These are phyloP conservation scores for Myxozyma udenii DNA, from an alignment of 805 yeast genomes.

Conservation along the genomic window DNA sequence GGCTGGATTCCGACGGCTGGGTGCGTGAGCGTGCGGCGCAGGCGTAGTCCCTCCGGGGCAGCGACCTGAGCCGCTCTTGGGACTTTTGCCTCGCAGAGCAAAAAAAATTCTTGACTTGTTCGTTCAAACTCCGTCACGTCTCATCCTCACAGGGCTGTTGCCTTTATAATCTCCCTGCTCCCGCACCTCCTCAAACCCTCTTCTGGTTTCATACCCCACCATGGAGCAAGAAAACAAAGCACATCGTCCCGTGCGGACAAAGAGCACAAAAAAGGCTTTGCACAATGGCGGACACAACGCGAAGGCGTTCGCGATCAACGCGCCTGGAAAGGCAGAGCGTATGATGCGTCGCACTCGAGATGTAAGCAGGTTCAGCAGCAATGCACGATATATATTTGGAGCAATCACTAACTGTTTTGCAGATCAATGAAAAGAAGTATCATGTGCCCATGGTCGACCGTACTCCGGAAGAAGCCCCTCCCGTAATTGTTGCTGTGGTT, in stretches of 20 bases:
- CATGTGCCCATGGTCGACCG: slow-evolving; percentile 98
- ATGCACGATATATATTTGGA: not conserved
- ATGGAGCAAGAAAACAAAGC: slow-evolving; percentile 71
- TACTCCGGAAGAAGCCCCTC: slow-evolving; percentile 96
- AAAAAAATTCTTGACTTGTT: not conserved
- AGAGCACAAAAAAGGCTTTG: slow-evolving; percentile 37
- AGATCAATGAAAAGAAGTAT: slow-evolving; percentile 67
- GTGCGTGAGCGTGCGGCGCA: too few relatives aligned
- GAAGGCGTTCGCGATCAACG: slow-evolving; percentile 76
- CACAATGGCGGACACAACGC: slow-evolving; percentile 76
- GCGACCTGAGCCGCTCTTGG: not conserved
- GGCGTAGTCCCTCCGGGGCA: too few relatives aligned
- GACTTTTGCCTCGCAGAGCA: not conserved
- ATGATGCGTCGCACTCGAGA: slow-evolving; percentile 84
- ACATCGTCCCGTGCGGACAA: slow-evolving; percentile 55
- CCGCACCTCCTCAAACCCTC: too few relatives aligned
- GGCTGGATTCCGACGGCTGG: too few relatives aligned
- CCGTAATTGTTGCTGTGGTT: slow-evolving; percentile 91
- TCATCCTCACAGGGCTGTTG: not conserved
- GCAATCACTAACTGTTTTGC: too few relatives aligned
- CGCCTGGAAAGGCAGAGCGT: slow-evolving; percentile 81
- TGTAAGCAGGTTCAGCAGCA: slow-evolving; percentile 32
- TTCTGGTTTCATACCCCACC: not conserved
- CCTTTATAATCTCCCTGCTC: too few relatives aligned
- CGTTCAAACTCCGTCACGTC: not conserved